Percentiles rank a stretch among this genome's conserved stretches.
These are phyloP conservation scores for Pseudogymnoascus sp. DNA, from an alignment of 2,329 filamentous ascomycete species.

Conservation along the genomic window DNA sequence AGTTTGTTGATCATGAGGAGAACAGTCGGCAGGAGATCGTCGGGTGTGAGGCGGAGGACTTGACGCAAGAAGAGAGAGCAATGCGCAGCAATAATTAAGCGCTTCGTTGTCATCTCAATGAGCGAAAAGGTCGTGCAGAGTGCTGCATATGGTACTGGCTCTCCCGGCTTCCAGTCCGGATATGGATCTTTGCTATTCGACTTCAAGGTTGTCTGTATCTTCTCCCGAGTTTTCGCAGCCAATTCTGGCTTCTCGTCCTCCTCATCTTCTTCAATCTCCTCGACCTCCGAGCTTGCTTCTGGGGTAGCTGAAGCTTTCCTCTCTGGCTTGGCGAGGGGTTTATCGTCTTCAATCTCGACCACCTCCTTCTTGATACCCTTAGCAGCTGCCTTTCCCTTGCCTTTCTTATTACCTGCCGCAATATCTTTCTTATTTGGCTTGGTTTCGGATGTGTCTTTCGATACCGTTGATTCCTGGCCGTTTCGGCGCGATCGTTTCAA, in stretches of 20 bases:
- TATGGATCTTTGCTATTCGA: slow-evolving; percentile 68
- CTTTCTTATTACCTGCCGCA: slow-evolving; percentile 10
- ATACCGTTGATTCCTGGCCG: slow-evolving; percentile 25
- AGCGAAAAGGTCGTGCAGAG: slow-evolving; percentile 91
- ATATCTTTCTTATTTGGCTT: slow-evolving; percentile 32
- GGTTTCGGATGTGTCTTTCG: slow-evolving; percentile 22
- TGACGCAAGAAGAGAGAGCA: slow-evolving; percentile 87
- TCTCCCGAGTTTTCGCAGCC: slow-evolving; percentile 67
- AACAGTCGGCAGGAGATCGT: slow-evolving; percentile 79
- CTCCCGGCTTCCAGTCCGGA: slow-evolving; percentile 85
- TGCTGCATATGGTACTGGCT: slow-evolving; percentile 87
- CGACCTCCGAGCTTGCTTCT: slow-evolving; percentile 39
- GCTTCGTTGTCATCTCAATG: slow-evolving; percentile 88
- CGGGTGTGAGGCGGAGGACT: slow-evolving; percentile 82
- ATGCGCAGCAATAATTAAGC: slow-evolving; percentile 77
- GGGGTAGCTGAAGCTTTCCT: slow-evolving; percentile 35
- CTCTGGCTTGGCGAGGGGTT: slow-evolving; percentile 31
- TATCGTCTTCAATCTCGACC: slow-evolving; percentile 9
- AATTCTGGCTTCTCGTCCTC: slow-evolving; percentile 60
- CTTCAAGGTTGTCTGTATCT: slow-evolving; percentile 68
- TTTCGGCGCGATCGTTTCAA: slow-evolving; percentile 44
- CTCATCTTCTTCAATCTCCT: slow-evolving; percentile 45
- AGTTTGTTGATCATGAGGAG: slow-evolving; percentile 97
- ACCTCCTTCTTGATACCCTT: slow-evolving; percentile 12
- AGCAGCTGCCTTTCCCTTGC: slow-evolving; percentile 2